phyloP scores from a whole-genome alignment of 192 early-diverging fungal genomes.

The Hyaloraphidium curvatum region DNA sequence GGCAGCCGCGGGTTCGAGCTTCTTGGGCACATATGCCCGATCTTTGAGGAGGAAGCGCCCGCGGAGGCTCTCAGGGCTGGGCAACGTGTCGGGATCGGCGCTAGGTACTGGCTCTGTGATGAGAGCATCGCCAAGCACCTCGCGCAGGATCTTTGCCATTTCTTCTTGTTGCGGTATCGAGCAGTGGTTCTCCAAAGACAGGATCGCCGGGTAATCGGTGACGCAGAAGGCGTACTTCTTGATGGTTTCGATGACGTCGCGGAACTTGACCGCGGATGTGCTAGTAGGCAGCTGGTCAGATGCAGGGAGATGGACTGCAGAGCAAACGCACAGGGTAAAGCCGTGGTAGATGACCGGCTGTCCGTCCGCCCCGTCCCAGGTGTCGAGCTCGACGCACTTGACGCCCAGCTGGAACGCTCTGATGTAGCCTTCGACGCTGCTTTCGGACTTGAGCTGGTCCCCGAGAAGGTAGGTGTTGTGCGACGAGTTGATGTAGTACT shows the following conservation, averaged over 20 bases:
- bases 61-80: too few species aligned
- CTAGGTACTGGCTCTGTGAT: too few species aligned
- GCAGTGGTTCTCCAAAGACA: slow-evolving; percentile 76
- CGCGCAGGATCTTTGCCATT: too few species aligned
- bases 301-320: not conserved
- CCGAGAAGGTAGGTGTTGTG: slow-evolving; percentile 81
- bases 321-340: slow-evolving; percentile 38
- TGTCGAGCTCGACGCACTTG: slow-evolving; percentile 80
- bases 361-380: slow-evolving; percentile 67
- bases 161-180: too few species aligned
- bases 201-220: slow-evolving; percentile 60
- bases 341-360: slow-evolving; percentile 70
- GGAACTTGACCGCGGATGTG: slow-evolving; percentile 62
- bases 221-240: slow-evolving; percentile 66
- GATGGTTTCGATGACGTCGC: slow-evolving; percentile 66
- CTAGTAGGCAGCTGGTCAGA: slow-evolving; percentile 7
- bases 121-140: too few species aligned
- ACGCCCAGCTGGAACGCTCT: slow-evolving; percentile 69
- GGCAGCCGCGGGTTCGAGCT: too few species aligned
- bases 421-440: slow-evolving; percentile 74
- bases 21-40: too few species aligned
- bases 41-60: too few species aligned
- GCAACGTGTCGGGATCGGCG: too few species aligned
- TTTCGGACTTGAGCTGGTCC: slow-evolving; percentile 58
- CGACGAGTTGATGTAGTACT: slow-evolving; percentile 71